Base-by-base conservation (phyloP, 441 rosid species). In the Monsonia emarginata region DNA sequence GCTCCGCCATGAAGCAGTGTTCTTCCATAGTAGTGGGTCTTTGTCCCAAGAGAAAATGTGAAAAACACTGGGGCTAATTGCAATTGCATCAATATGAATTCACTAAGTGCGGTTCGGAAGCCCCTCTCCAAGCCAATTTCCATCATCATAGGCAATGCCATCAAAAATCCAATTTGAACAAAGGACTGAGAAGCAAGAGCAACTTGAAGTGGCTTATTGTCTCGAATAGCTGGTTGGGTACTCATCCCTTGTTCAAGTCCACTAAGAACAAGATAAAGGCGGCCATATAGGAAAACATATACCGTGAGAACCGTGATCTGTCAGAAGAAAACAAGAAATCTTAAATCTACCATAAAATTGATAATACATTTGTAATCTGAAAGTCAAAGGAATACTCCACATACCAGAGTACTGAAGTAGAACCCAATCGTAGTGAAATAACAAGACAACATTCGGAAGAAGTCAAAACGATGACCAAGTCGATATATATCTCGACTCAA, bases 61-160 rank as follows among this genome's bases (percentile, higher is more conserved):
- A 95, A 95, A 76, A 95, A 95, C 38, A 95, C 99, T 0, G 99
- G 98, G 32, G 99, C 99, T 54, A 95, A 70, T 69, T 95, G 99
- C 70, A 95, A 78, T 76, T 95, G 99, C 99, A 95, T 95, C 79
- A 91, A 77, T 74, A 95, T 76, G 69, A 95, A 95, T 76, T 95
- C 97, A 86, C 97, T 92, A 18, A 92, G 81, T 38, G 99, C 98
- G 65, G 95, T 90, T 65, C 97, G 88, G 75, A 95, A 95, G 72
- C 99, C 99, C 73, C 89, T 85, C 78, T 95, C 99, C 79, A 95
- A 67, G 34, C 99, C 99, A 63, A 95, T 95, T 79, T 95, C 99
- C 99, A 95, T 92, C 76, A 95, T 80, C 99, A 95, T 95, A 70
- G 98, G 99, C 67, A 95, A 81, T 42, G 98, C 98, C 98, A 90